Conservation (phyloP, 306 rosid genomes). For the Trifolium fragiferum region DNA sequence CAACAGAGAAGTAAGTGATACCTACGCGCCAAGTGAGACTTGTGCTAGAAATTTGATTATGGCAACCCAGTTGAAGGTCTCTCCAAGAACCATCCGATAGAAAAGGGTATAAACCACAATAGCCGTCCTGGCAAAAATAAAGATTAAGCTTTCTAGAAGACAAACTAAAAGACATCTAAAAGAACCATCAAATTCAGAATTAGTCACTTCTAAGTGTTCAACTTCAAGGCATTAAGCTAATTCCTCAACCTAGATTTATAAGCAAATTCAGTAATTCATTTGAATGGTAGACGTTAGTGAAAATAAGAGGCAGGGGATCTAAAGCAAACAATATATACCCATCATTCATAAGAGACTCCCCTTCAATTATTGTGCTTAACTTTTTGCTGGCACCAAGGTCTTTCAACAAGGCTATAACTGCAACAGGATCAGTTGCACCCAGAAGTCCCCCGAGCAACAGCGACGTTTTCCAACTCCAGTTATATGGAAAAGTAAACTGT, state of each 20-base stretch:
- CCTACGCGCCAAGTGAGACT: slow-evolving; percentile 94
- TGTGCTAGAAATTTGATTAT: slow-evolving; percentile 68
- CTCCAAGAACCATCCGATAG: slow-evolving; percentile 89
- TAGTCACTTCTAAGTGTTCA: slow-evolving; percentile 1
- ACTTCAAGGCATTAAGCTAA: slow-evolving; percentile 34
- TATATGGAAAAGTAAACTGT: slow-evolving; percentile 89
- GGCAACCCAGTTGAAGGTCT: slow-evolving; percentile 70
- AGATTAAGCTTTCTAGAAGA: slow-evolving; percentile 35
- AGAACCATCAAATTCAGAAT: slow-evolving; percentile 25
- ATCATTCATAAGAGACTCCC: slow-evolving; percentile 98
- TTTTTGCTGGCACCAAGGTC: slow-evolving; percentile 98
- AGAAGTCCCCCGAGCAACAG: slow-evolving; percentile 94
- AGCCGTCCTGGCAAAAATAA: slow-evolving; percentile 71
- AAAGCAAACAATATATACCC: slow-evolving; percentile 74
- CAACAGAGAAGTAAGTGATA: slow-evolving; percentile 51
- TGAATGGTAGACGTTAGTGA: slow-evolving; percentile 15
- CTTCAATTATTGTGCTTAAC: slow-evolving; percentile 91
- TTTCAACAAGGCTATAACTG: slow-evolving; percentile 91
- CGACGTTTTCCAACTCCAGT: slow-evolving; percentile 95
- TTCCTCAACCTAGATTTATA: slow-evolving; percentile 23
- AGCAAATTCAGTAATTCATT: slow-evolving; percentile 22
- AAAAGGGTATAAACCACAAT: slow-evolving; percentile 95
- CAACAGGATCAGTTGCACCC: slow-evolving; percentile 99
- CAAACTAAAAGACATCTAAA: slow-evolving; percentile 27
- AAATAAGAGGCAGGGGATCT: slow-evolving; percentile 21